Base-by-base conservation (phyloP, 2,329 filamentous ascomycete species). In the Pseudogymnoascus sp. region DNA sequence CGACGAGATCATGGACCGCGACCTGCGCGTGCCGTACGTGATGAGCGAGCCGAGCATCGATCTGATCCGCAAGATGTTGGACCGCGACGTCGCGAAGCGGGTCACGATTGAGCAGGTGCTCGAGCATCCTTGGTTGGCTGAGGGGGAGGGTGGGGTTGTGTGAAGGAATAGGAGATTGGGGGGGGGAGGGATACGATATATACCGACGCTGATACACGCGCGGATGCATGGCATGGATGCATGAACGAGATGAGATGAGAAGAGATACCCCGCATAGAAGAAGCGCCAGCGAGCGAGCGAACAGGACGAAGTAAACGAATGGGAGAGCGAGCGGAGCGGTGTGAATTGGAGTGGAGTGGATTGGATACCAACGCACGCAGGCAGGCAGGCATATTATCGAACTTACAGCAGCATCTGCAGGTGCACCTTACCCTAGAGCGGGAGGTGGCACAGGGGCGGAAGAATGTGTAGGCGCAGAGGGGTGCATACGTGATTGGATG, bases 1-100 rank as follows among this genome's bases (percentile, higher is more conserved):
- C 71, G 95, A 99, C 75, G 95, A 99, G 80, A 99, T 99, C 72
- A 96, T 97, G 85, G 95, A 99, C 74, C 93, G 93, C 72, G 93
- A 97, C 70, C 80, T 99, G 65, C 86, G 95, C 59, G 88, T 99
- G 28, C 95, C 95, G 0, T 97, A 90, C 74, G 84, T 89, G 35
- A 86, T 93, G 78, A 92, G 91, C 75, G 92, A 97, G 68, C 89
- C 93, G 68, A 96, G 92, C 75, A 96, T 99, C 68, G 89, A 97
- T 70, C 81, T 99, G 62, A 89, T 99, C 67, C 86, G 91, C 44
- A 82, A 87, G 73, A 97, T 99, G 95, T 85, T 99, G 28, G 87
- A 97, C 74, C 87, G 95, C 40, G 89, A 97, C 73, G 90, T 97
- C 9, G 85, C 88, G 68, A 82, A 88, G 71, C 82, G 95, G 64